Base-by-base conservation (phyloP, 2,329 filamentous ascomycete species). In the Coniochaeta pulveracea region DNA sequence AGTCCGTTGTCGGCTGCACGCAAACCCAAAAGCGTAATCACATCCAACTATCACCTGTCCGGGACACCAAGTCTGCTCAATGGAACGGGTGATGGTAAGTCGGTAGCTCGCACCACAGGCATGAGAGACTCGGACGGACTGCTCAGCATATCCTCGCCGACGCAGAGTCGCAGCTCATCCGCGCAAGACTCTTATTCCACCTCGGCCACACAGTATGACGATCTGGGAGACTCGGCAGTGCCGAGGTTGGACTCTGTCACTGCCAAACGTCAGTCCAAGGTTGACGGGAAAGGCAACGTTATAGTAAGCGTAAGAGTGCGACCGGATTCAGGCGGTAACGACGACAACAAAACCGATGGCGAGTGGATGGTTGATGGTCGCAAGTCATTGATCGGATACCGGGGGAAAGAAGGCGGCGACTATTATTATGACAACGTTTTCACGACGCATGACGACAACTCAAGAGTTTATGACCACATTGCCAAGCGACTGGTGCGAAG, bases 341-440 rank as follows among this genome's bases (percentile, higher is more conserved):
- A 73, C 27, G 64, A 66, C 37, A 56, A 47, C 14, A 70, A 73
- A 37, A 61, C 72, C 6, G 83, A 91, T 39, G 75, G 78, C 19
- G 91, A 96, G 51, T 98, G 89, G 91, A 73, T 85, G 63, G 80
- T 98, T 4, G 88, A 95, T 53, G 81, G 82, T 19, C 77, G 85
- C 48, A 78, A 78, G 47, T 81, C 85, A 12, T 61, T 93, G 23
- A 80, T 98, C 36, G 73, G 83, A 7, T 94, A 89, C 50, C 72
- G 73, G 40, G 89, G 91, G 39, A 85, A 83, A 46, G 91, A 96
- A 58, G 85, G 82, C 21, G 91, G 89, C 34, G 85, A 95, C 51
- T 91, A 96, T 55, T 76, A 72, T 51, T 96, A 95, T 60, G 86
- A 98, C 63, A 96, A 96, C 60, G 91, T 96, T 40, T 98, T 98